These are phyloP conservation scores for Ustilago hordei DNA, from an alignment of 1,284 basidiomycete genomes.

Conservation along the genomic window DNA sequence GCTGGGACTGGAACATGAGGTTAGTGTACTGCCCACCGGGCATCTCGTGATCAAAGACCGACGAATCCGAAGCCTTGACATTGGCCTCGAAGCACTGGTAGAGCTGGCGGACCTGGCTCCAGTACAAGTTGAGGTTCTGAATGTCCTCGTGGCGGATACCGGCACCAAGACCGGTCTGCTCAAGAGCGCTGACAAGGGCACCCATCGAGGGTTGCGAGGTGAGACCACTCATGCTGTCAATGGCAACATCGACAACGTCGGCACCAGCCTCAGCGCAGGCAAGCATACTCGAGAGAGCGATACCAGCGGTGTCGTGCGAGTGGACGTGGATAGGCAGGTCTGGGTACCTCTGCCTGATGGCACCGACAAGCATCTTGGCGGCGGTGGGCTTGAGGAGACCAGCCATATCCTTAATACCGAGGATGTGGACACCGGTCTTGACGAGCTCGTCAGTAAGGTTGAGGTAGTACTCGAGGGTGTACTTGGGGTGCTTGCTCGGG, in stretches of 20 bases:
- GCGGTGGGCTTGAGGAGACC: constrained; percentile 95
- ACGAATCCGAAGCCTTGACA: constrained; percentile 84
- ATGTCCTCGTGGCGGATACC: constrained; percentile 98
- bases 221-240: constrained; percentile 94
- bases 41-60: constrained; percentile 99
- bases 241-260: constrained; percentile 97
- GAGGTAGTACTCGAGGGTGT: constrained; percentile 97
- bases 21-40: constrained; percentile 82
- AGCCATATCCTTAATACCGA: constrained; percentile 99
- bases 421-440: constrained; percentile 93
- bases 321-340: constrained; percentile 99
- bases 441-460: constrained; percentile 95
- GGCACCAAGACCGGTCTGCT: constrained; percentile 93
- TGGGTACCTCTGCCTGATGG: constrained; percentile 94
- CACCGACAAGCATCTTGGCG: constrained; percentile 90
- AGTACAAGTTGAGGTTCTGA: constrained; percentile 96
- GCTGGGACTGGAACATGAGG: constrained; percentile 91
- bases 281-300: constrained; percentile 95
- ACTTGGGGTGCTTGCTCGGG: constrained; percentile 91
- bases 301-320: constrained; percentile 99
- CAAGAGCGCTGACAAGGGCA: constrained; percentile 90
- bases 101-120: constrained; percentile 95
- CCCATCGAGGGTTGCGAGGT: constrained; percentile 99
- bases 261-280: constrained; percentile 95
- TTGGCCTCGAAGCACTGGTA: constrained; percentile 99